A percentile compares a stretch with the other conserved stretches of the same genome.
Conservation (phyloP, 1,284 basidiomycete species). For the Heliocybe sulcata region DNA sequence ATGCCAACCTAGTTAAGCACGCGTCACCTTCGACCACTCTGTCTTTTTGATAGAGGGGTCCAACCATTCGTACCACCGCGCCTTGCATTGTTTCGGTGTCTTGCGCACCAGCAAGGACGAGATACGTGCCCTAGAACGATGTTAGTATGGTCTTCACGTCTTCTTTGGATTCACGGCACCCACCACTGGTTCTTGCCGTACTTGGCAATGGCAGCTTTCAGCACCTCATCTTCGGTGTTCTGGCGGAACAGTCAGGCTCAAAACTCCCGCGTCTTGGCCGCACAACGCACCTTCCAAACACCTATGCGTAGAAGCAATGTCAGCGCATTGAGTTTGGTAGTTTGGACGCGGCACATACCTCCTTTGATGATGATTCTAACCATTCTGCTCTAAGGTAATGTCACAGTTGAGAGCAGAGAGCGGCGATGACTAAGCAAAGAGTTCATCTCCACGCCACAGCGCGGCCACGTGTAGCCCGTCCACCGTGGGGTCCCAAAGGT, state of each 20-base stretch:
- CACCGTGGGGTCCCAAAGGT: not conserved
- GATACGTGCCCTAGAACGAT: slow-evolving; percentile 81
- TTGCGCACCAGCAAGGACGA: slow-evolving; percentile 97
- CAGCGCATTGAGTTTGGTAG: slow-evolving; percentile 2
- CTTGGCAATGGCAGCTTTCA: slow-evolving; percentile 96
- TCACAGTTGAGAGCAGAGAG: not conserved
- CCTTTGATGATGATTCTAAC: slow-evolving; percentile 94
- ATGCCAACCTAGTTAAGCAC: slow-evolving; percentile 1
- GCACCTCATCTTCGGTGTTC: slow-evolving; percentile 96
- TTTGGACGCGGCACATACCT: slow-evolving; percentile 38
- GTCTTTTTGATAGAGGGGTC: slow-evolving; percentile 99
- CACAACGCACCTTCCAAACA: slow-evolving; percentile 56
- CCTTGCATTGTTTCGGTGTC: slow-evolving; percentile 99
- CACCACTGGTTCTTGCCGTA: slow-evolving; percentile 96
- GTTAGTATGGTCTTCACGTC: not conserved
- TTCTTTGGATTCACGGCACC: slow-evolving; percentile 12
- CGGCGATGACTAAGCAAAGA: not conserved
- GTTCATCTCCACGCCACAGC: not conserved
- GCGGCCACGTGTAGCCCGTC: not conserved
- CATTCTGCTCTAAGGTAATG: slow-evolving; percentile 31
- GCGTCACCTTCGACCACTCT: slow-evolving; percentile 88
- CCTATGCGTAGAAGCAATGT: slow-evolving; percentile 25
- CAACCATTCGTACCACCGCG: slow-evolving; percentile 99
- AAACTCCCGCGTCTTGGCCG: not conserved
- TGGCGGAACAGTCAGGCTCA: slow-evolving; percentile 22